These are phyloP conservation scores for Oryza glumipatula DNA, from an alignment of 176 grass and related monocot genomes.

Conservation along the genomic window DNA sequence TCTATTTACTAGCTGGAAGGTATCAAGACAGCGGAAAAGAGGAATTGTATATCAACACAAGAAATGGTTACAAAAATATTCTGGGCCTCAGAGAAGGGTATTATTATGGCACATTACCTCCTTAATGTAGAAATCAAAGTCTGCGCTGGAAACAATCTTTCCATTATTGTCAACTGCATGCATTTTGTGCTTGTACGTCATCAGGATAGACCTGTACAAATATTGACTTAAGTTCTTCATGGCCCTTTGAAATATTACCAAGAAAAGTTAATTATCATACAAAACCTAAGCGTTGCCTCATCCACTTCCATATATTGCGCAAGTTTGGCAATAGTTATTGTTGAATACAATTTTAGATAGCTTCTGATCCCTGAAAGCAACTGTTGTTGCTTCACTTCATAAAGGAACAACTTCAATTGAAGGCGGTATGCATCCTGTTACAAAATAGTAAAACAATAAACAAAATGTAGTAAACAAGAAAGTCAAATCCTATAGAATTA, in stretches of 20 bases:
- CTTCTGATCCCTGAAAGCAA: conserved; percentile 78
- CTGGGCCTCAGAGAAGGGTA: background rate
- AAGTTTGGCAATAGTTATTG: conserved; percentile 85
- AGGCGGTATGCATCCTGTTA: conserved; percentile 92
- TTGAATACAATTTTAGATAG: conserved; percentile 89
- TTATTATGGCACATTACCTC: conserved; percentile 53
- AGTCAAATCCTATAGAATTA: background rate
- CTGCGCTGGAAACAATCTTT: conserved; percentile 84
- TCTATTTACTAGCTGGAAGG: background rate
- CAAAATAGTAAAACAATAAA: background rate
- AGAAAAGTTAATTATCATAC: conserved; percentile 33
- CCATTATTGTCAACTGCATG: conserved; percentile 85
- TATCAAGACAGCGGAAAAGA: background rate
- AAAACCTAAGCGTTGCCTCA: conserved; percentile 82
- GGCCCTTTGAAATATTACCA: background rate
- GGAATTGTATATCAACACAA: background rate
- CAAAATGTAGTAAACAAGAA: background rate
- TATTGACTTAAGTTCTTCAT: background rate
- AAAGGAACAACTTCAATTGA: conserved; percentile 98
- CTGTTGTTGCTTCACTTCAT: conserved; percentile 98
- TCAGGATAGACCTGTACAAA: conserved; percentile 75
- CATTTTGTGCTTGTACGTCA: conserved; percentile 99
- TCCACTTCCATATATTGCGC: conserved; percentile 95
- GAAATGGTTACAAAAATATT: background rate
- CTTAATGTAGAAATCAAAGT: conserved; percentile 86